Conservation (phyloP, 495 filamentous ascomycete species). For the Friedmanniomyces endolithicus region DNA sequence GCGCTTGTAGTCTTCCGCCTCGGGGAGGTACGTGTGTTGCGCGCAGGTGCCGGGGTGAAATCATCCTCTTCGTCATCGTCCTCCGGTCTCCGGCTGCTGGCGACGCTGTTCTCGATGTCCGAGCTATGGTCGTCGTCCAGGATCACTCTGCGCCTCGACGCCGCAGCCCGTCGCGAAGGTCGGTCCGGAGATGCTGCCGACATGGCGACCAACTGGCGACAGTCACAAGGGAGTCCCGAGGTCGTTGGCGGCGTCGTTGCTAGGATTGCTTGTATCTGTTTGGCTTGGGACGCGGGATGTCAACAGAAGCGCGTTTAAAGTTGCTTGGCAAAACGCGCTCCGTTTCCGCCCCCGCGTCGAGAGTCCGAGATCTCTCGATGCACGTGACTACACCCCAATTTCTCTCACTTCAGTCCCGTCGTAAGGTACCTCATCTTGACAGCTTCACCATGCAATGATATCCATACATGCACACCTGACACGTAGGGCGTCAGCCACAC, state of each 20-base stretch:
- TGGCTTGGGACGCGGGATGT: neutral
- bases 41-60: constrained; percentile 58
- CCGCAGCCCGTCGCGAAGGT: constrained; percentile 60
- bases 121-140: constrained; percentile 55
- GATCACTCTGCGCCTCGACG: constrained; percentile 50
- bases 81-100: constrained; percentile 36
- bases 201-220: constrained; percentile 31
- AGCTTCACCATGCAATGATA: too few relatives aligned
- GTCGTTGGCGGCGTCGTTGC: neutral
- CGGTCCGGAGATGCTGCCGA: constrained; percentile 53
- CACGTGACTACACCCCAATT: too few relatives aligned
- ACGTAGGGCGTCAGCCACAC: too few relatives aligned
- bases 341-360: too few relatives aligned
- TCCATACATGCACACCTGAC: too few relatives aligned
- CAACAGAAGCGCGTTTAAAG: neutral
- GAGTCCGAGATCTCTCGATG: too few relatives aligned
- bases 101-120: constrained; percentile 37
- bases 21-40: constrained; percentile 37
- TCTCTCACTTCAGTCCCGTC: too few relatives aligned
- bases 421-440: too few relatives aligned
- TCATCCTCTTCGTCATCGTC: constrained; percentile 66
- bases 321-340: neutral
- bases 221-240: neutral
- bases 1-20: constrained; percentile 48
- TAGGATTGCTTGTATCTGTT: neutral